A percentile compares a stretch with the other conserved stretches of the same genome.
Evolutionary conservation across 2,329 filamentous ascomycete species (phyloP).

Genomic region (Claviceps citrina): DNA sequence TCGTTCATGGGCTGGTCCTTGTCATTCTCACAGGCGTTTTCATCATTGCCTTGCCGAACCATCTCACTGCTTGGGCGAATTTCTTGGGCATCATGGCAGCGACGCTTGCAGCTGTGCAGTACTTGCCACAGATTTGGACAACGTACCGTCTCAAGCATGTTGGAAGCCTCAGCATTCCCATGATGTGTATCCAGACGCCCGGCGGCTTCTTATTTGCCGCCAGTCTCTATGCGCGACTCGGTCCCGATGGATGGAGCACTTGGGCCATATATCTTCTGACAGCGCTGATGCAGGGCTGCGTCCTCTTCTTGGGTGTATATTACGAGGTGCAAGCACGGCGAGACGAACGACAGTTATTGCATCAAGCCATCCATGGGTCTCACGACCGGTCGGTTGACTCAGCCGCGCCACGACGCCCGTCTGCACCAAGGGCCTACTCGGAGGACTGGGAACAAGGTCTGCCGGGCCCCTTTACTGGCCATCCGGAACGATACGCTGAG

Average conservation of each 20-base stretch:
- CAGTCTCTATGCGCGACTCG: conserved; percentile 67
- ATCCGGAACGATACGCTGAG: conserved; percentile 36
- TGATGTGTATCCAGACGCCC: conserved; percentile 97
- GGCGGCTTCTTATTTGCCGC: conserved; percentile 80
- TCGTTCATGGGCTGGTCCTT: conserved; percentile 59
- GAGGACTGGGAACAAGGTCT: conserved; percentile 36
- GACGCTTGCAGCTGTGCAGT: conserved; percentile 70
- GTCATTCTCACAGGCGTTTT: conserved; percentile 56
- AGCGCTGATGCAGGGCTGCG: conserved; percentile 64
- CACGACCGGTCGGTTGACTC: conserved; percentile 16
- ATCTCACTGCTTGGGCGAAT: conserved; percentile 69
- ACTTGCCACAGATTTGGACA: conserved; percentile 87
- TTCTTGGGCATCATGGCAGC: conserved; percentile 68
- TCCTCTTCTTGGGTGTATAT: conserved; percentile 66
- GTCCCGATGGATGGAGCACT: conserved; percentile 77
- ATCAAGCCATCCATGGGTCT: conserved; percentile 12
- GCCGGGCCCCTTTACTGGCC: conserved; percentile 35
- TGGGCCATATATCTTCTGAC: conserved; percentile 88
- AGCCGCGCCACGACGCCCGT: conserved; percentile 18
- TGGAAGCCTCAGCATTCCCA: conserved; percentile 82
- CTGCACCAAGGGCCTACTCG: conserved; percentile 29
- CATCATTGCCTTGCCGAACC: conserved; percentile 42
- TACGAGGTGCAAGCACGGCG: conserved; percentile 44
- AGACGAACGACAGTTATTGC: conserved; percentile 14
- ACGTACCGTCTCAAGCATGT: conserved; percentile 76